Base-by-base conservation (phyloP, 1,139 yeast species). In the Schwanniomyces etchellsii region DNA sequence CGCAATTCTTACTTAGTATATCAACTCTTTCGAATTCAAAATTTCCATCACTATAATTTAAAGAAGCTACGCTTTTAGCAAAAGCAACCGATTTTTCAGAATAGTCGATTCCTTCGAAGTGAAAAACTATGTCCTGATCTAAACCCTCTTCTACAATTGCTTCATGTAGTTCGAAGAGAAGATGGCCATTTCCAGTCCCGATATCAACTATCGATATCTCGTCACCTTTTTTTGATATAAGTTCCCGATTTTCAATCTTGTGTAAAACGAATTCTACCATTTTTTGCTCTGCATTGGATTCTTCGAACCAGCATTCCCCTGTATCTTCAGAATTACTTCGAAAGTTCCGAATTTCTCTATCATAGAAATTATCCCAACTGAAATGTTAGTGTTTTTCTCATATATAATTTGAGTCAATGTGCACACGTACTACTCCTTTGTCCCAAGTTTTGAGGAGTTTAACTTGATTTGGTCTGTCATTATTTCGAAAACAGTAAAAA, bases 251-350 rank as follows among this genome's bases (percentile, higher is more conserved):
- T 25, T 57, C 54, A 18, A 65, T 30, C 28, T 58, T 55, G 16
- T 50, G 48, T 5, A 58, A 37, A 13, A 86, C 50, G 46, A 80
- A 89, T 33, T 76, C 74, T 14, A 83, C 70, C 78, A 91, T 82
- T 50, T 77, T 80, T 36, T 68, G 68, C 49, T 89, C 97, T 1
- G 98, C 97, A 47, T 82, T 88, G 10, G 86, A 81, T 47, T 93
- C 97, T 41, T 82, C 80, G 54, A 91, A 91, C 98, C 98, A 93
- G 52, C 89, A 75, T 55, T 91, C 98, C 2, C 98, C 98, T 1
- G 89, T 79, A 50, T 91, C 97, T 13, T 79, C 70, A 12, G 81
- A 74, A 49, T 89, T 83, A 18, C 74, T 72, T 26, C 65, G 52
- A 48, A 84, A 89, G 56, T 89, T 89, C 26, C 55, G 47, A 40